Evolutionary conservation across 23 red algal species (phyloP), one percentile per base, ranked within the genome.

Genomic region (Pyropia haitanensis): DNA sequence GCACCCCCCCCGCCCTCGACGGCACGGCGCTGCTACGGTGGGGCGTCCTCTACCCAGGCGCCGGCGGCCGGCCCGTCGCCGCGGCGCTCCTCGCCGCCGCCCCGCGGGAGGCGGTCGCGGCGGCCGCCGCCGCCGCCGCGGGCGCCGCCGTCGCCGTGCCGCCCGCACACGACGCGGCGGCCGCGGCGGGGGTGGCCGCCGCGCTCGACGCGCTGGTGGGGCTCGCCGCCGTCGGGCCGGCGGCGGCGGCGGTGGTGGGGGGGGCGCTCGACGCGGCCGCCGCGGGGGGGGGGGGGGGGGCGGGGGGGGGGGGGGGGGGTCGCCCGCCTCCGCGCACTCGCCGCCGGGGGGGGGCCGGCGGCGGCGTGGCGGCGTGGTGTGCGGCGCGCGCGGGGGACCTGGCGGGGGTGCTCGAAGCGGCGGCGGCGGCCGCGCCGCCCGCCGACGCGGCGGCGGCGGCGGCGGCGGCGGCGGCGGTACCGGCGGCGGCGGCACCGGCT

Each of bases 161-260:
- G 53, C 65, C 49, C 46, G 19, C 46, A n/a, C 65, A 52, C 65
- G 31, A 55, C 27, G 14, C 14, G 49, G 17, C 65, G 28, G 27
- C 65, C 65, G 27, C 46, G 53, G 27, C 46, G 22, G 34, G 65
- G 65, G 65, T 51, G 49, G 26, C 17, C 53, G 65, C 65, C 53
- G 18, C 65, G 26, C 2, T 44, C 48, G 33, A n/a, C 27, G 34
- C 28, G 49, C 31, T 27, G 46, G 65, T 28, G 25, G 65, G 39
- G 27, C 21, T 26, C 25, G 17, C 65, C 14, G 65, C 65, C 65
- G 65, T n/a, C 25, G n/a, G 53, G 53, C 18, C 53, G 10, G 65
- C 17, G 7, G 65, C 27, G 4, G 27, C 46, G 28, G 39, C 53
- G 10, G 18, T 19, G 28, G 32, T 70, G 44, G 18, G 27, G 49